Base-by-base conservation (phyloP, 176 grass and related monocot genomes). In the Carex pumila region DNA sequence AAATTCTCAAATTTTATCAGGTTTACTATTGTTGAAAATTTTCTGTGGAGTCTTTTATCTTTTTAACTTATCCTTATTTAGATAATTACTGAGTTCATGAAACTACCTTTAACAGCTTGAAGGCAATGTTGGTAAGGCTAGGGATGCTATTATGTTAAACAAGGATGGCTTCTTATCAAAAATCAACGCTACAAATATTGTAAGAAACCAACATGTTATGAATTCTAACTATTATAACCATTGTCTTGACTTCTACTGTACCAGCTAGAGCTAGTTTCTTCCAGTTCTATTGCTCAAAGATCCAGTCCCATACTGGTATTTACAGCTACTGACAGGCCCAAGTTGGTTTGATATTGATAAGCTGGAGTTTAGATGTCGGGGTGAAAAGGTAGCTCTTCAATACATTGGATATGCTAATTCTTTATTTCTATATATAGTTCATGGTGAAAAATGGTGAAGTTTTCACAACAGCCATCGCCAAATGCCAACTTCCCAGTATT, bases 111-210 rank as follows among this genome's bases (percentile, higher is more conserved):
- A 39, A 53, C 10, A 97, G 94, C 90, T 92, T 87, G 90, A 97
- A 84, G 90, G 92, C 49, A 87, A 94, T 32, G 80, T 86, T 88
- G 86, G 87, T 68, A 81, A 92, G 36, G 83, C 83, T 63, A 90
- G 89, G 74, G 94, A 97, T 72, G 92, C 90, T 56, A 81, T 94
- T 73, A 97, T 97, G 90, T 88, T 94, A 75, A 90, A 94, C 84
- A 88, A 97, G 82, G 94, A 97, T 94, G 94, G 92, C 65, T 94
- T 94, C 83, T 91, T 94, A 84, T 94, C 94, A 83, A 90, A 93
- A 90, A 97, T 92, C 71, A 97, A 92, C 80, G 90, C 92, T 62
- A 94, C 94, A 86, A 89, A 97, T 77, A 97, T 97, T 77, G 94
- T 97, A 89, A 91, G 87, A 68, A 79, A 29, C 61, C 54, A 85